Percentiles rank a stretch among this genome's conserved stretches.
phyloP scores from a whole-genome alignment of 2,329 filamentous ascomycete species.

The Fusarium liriodendri region DNA sequence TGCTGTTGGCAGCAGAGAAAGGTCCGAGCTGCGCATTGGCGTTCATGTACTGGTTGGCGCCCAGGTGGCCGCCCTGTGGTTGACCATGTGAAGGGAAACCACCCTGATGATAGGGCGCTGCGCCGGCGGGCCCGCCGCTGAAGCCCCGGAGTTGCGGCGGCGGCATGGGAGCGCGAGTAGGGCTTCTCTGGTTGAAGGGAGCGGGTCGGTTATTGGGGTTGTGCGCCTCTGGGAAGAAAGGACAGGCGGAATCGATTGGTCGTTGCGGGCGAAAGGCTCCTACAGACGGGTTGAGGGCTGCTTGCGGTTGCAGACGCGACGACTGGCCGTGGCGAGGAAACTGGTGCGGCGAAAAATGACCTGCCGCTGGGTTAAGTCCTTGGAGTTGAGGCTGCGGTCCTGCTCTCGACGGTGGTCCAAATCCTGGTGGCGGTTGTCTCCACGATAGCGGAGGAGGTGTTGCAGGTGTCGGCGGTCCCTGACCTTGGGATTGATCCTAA shows the following conservation, averaged over 20 bases:
- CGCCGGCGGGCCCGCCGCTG: slow-evolving; percentile 51
- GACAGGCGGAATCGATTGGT: neutral
- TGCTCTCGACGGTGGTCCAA: neutral
- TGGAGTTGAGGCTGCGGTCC: neutral
- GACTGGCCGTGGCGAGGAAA: neutral
- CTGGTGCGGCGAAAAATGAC: neutral
- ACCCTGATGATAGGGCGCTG: slow-evolving; percentile 55
- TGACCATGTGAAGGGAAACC: slow-evolving; percentile 66
- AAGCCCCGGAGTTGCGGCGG: slow-evolving; percentile 54
- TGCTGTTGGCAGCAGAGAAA: slow-evolving; percentile 68
- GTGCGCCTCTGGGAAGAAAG: neutral
- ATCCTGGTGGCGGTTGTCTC: neutral
- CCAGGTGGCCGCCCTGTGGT: slow-evolving; percentile 64
- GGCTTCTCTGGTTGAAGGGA: neutral
- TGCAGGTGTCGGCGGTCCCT: neutral
- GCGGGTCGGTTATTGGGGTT: neutral
- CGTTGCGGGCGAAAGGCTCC: neutral
- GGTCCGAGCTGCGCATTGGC: slow-evolving; percentile 75
- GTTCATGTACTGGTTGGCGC: slow-evolving; percentile 78
- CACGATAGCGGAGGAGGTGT: neutral
- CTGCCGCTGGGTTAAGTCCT: neutral
- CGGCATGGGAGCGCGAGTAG: slow-evolving; percentile 44
- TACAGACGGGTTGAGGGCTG: neutral
- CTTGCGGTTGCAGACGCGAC: neutral
- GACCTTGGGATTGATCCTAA: slow-evolving; percentile 1